Percentiles rank a stretch among this genome's conserved stretches.
These are phyloP conservation scores for Pseudogymnoascus sp. DNA, from an alignment of 2,329 filamentous ascomycete genomes.

Conservation along the genomic window DNA sequence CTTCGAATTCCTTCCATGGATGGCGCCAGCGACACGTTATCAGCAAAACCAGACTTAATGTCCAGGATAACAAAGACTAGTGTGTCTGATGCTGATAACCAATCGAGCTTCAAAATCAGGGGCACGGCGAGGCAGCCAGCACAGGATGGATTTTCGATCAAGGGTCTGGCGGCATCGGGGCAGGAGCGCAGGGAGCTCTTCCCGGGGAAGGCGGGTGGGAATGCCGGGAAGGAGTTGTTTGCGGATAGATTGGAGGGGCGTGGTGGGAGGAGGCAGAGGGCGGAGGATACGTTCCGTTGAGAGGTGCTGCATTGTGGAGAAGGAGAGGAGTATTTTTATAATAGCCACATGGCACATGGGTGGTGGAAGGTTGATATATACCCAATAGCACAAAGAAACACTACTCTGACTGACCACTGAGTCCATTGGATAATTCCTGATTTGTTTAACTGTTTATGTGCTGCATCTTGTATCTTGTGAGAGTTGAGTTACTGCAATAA, in stretches of 20 bases:
- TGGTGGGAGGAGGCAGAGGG: constrained; percentile 52
- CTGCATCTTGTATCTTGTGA: not conserved
- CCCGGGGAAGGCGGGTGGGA: constrained; percentile 51
- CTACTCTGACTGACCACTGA: not conserved
- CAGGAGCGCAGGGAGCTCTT: constrained; percentile 57
- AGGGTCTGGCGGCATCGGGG: constrained; percentile 51
- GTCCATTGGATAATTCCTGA: not conserved
- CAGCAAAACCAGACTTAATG: constrained; percentile 17
- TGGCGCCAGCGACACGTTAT: constrained; percentile 30
- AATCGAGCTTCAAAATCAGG: constrained; percentile 47
- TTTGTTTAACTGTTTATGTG: not conserved
- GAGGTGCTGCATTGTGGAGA: not conserved
- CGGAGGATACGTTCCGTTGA: constrained; percentile 65
- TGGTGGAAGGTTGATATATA: not conserved
- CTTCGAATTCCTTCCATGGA: constrained; percentile 43
- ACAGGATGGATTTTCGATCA: constrained; percentile 53
- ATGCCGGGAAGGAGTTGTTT: constrained; percentile 63
- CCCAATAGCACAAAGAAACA: constrained; percentile 7
- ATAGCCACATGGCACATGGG: not conserved
- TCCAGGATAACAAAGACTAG: constrained; percentile 19
- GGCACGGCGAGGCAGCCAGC: constrained; percentile 42
- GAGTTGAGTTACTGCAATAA: not conserved
- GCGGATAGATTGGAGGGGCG: constrained; percentile 50
- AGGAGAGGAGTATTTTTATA: not conserved
- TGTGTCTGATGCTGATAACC: constrained; percentile 23